Conservation (phyloP, 2,329 filamentous ascomycete species). For the Ceratocystis ficicola region DNA sequence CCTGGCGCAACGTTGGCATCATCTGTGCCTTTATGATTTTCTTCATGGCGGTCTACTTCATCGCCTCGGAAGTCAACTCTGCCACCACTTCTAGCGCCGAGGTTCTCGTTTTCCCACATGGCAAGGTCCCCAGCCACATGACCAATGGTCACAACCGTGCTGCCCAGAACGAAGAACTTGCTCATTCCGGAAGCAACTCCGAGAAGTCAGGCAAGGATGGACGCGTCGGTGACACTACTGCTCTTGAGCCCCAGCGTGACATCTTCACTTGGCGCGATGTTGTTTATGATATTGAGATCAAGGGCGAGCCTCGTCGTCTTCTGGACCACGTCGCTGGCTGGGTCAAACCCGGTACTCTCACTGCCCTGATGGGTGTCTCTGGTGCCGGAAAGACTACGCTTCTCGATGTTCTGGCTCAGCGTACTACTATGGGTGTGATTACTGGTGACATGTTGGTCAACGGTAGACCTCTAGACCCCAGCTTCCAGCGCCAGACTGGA, state of each 20-base stretch:
- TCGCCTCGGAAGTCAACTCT: slow-evolving; percentile 53
- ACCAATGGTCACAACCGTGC: slow-evolving; percentile 27
- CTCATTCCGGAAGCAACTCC: slow-evolving; percentile 34
- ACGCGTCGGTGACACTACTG: slow-evolving; percentile 25
- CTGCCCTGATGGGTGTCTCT: slow-evolving; percentile 58
- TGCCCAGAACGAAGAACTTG: slow-evolving; percentile 28
- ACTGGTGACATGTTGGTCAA: slow-evolving; percentile 56
- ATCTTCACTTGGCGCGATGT: slow-evolving; percentile 73
- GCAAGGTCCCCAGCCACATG: slow-evolving; percentile 38
- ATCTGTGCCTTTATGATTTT: slow-evolving; percentile 50
- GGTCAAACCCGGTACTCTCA: slow-evolving; percentile 81
- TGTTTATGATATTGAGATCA: slow-evolving; percentile 60
- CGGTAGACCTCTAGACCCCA: slow-evolving; percentile 42
- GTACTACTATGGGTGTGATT: slow-evolving; percentile 49
- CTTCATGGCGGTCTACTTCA: slow-evolving; percentile 52
- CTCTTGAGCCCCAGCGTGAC: slow-evolving; percentile 36
- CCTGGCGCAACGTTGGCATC: slow-evolving; percentile 60
- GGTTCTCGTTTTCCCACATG: slow-evolving; percentile 53
- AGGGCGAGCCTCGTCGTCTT: slow-evolving; percentile 56
- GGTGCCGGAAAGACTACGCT: slow-evolving; percentile 37
- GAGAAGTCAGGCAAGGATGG: slow-evolving; percentile 12
- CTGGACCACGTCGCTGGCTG: slow-evolving; percentile 73
- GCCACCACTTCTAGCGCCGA: slow-evolving; percentile 52
- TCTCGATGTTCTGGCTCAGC: slow-evolving; percentile 34
- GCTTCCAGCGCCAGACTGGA: slow-evolving; percentile 53